Evolutionary conservation across 2,329 filamentous ascomycete species (phyloP).

Genomic region (Septoria linicola): DNA sequence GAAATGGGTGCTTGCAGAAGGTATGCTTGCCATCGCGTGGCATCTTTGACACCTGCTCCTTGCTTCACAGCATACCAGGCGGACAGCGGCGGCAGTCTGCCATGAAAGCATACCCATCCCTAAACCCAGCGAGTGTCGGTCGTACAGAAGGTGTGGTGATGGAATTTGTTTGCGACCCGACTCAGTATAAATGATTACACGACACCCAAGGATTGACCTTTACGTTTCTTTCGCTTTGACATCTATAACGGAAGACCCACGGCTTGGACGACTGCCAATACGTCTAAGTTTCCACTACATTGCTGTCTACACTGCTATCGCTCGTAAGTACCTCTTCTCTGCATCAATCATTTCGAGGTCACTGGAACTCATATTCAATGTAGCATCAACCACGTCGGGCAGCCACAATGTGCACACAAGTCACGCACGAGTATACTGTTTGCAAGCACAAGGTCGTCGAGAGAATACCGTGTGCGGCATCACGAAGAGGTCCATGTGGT

Average conservation of each 20-base stretch:
- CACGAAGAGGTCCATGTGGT: constrained; percentile 44
- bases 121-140: constrained; percentile 22
- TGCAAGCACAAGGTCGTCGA: constrained; percentile 48
- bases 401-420: constrained; percentile 47
- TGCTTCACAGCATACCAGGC: constrained; percentile 28
- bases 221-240: constrained; percentile 2
- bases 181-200: constrained; percentile 25
- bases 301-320: background rate
- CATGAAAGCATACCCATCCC: constrained; percentile 26
- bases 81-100: constrained; percentile 24
- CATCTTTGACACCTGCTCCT: constrained; percentile 29
- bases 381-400: background rate
- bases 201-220: constrained; percentile 11
- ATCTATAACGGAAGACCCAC: background rate
- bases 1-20: constrained; percentile 19
- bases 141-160: constrained; percentile 26
- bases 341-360: background rate
- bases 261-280: background rate
- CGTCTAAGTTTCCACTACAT: background rate
- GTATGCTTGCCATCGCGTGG: constrained; percentile 27
- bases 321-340: background rate
- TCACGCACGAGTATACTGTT: constrained; percentile 47
- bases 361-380: background rate
- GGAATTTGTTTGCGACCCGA: constrained; percentile 31
- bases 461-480: constrained; percentile 49